These are phyloP conservation scores for Zalerion maritima DNA, from an alignment of 495 filamentous ascomycete genomes.

Conservation along the genomic window DNA sequence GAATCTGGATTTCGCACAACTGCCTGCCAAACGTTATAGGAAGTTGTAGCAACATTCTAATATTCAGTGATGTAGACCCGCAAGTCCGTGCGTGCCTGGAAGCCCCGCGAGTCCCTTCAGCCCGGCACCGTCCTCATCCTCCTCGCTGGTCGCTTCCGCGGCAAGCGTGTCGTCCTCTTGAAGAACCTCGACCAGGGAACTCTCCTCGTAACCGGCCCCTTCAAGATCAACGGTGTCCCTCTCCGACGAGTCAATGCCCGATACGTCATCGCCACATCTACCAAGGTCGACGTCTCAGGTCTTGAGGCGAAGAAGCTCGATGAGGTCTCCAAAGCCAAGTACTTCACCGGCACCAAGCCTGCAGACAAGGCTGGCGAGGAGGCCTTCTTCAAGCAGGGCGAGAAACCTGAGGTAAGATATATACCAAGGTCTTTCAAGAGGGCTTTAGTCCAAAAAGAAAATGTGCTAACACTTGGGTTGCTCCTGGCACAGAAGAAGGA, in stretches of 20 bases:
- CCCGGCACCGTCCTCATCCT: constrained; percentile 95
- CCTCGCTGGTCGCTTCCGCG: constrained; percentile 97
- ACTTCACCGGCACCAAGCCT: constrained; percentile 92
- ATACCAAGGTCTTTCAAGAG: constrained; percentile 1
- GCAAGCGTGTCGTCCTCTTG: constrained; percentile 98
- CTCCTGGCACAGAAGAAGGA: constrained; percentile 86
- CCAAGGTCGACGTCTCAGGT: constrained; percentile 71
- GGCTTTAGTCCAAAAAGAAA: too few relatives aligned
- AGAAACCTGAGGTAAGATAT: constrained; percentile 79
- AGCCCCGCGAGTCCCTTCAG: constrained; percentile 70
- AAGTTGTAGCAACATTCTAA: too few relatives aligned
- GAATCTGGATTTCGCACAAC: too few relatives aligned
- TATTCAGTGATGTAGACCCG: too few relatives aligned
- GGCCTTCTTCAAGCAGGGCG: constrained; percentile 97
- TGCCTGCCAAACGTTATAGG: too few relatives aligned
- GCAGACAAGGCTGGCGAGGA: constrained; percentile 83
- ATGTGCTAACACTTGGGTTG: too few relatives aligned
- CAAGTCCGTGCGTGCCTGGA: constrained; percentile 78
- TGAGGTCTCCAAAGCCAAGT: constrained; percentile 68
- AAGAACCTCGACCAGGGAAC: constrained; percentile 93
- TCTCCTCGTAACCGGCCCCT: constrained; percentile 96
- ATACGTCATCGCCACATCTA: constrained; percentile 97
- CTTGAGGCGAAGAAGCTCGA: constrained; percentile 71
- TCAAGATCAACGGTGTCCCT: constrained; percentile 99
- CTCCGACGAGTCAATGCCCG: constrained; percentile 94